Evolutionary conservation across 176 grass and related monocot species (phyloP).

Genomic region (Saccharum spontaneum): DNA sequence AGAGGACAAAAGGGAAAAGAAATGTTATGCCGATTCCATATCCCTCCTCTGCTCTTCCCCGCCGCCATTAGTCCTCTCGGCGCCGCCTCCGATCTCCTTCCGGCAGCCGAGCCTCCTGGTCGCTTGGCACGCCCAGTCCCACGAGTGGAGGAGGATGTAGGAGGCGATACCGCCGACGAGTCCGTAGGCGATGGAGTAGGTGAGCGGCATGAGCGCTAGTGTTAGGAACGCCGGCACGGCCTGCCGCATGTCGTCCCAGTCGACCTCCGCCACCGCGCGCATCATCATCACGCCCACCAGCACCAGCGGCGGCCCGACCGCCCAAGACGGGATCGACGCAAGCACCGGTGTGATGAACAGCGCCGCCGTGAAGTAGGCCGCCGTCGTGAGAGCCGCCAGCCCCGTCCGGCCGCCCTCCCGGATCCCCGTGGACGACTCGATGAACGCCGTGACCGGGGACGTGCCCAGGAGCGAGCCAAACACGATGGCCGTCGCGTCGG

Average conservation of each 20-base stretch:
- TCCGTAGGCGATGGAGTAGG: slow-evolving; percentile 88
- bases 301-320: slow-evolving; percentile 76
- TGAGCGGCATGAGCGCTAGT: slow-evolving; percentile 73
- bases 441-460: slow-evolving; percentile 68
- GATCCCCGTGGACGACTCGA: slow-evolving; percentile 85
- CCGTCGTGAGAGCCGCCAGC: slow-evolving; percentile 60
- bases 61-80: background rate
- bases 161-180: slow-evolving; percentile 71
- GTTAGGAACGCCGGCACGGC: slow-evolving; percentile 89
- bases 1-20: background rate
- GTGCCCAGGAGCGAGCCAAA: slow-evolving; percentile 71
- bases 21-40: slow-evolving; percentile 36
- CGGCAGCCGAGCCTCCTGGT: slow-evolving; percentile 5
- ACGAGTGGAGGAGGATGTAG: slow-evolving; percentile 68
- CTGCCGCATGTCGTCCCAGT: slow-evolving; percentile 74
- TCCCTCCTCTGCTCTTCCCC: slow-evolving; percentile 32
- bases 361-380: slow-evolving; percentile 56
- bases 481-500: slow-evolving; percentile 77
- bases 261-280: slow-evolving; percentile 78
- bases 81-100: slow-evolving; percentile 16
- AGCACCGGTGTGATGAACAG: slow-evolving; percentile 80
- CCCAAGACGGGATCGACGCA: slow-evolving; percentile 79
- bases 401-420: slow-evolving; percentile 73
- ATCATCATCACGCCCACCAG: slow-evolving; percentile 88
- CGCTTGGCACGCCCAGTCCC: slow-evolving; percentile 51